Conservation (phyloP, 1,284 basidiomycete genomes). For the Tilletia horrida region DNA sequence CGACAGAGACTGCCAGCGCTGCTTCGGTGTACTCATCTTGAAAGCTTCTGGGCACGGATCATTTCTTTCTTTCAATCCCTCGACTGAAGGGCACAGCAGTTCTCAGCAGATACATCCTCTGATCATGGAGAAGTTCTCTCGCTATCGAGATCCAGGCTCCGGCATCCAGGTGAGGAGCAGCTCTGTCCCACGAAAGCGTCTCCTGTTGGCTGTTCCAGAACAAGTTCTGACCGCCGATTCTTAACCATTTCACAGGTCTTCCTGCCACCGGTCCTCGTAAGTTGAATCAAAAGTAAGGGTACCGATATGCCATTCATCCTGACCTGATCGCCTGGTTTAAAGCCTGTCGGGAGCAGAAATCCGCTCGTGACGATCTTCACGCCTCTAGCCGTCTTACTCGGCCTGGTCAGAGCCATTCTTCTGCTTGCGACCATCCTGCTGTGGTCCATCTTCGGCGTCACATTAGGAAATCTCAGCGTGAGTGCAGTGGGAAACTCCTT, state of each 20-base stretch:
- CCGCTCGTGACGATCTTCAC: background rate
- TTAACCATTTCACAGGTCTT: conserved; percentile 23
- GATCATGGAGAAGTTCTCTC: conserved; percentile 31
- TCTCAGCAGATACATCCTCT: too few relatives aligned
- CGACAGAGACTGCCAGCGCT: too few relatives aligned
- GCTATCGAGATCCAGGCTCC: conserved; percentile 35
- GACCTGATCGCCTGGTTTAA: background rate
- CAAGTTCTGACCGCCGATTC: too few relatives aligned
- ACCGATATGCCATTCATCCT: background rate
- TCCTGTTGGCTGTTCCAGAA: too few relatives aligned
- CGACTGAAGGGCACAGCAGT: too few relatives aligned
- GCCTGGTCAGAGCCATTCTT: conserved; percentile 15
- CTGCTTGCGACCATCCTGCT: background rate
- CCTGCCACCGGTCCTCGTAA: conserved; percentile 29
- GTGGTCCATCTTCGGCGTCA: background rate
- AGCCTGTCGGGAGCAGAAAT: conserved; percentile 2
- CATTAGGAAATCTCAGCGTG: background rate
- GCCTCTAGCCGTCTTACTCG: conserved; percentile 26
- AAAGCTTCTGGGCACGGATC: too few relatives aligned
- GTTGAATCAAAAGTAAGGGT: background rate
- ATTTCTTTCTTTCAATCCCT: background rate
- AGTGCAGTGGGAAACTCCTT: too few relatives aligned
- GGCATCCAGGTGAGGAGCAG: conserved; percentile 28
- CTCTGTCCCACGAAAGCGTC: too few relatives aligned
- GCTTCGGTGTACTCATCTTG: too few relatives aligned